Evolutionary conservation across 2,329 filamentous ascomycete species (phyloP).

Genomic region (Penicillium crustosum): DNA sequence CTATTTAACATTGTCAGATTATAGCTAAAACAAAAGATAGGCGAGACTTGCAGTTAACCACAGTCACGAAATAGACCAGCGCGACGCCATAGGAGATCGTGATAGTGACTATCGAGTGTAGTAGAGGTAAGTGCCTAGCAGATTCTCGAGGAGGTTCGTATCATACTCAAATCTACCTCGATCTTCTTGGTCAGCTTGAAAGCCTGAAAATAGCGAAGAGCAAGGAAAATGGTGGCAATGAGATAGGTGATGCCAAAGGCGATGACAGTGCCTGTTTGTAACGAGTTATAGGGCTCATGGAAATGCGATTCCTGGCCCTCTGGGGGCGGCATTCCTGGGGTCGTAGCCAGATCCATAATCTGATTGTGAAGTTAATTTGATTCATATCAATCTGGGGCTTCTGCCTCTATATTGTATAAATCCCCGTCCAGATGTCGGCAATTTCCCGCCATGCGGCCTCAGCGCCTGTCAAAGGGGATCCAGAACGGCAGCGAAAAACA

Average conservation of each 20-base stretch:
- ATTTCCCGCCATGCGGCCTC: too few relatives aligned
- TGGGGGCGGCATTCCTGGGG: too few relatives aligned
- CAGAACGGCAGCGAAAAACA: too few relatives aligned
- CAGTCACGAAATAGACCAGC: background rate
- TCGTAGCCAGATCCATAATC: too few relatives aligned
- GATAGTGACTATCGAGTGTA: background rate
- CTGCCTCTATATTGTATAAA: too few relatives aligned
- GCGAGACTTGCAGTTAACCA: background rate
- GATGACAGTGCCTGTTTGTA: background rate
- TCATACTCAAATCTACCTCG: background rate
- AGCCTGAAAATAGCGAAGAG: background rate
- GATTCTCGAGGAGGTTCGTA: background rate
- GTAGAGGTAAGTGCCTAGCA: background rate
- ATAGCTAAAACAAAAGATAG: background rate
- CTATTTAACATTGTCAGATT: background rate
- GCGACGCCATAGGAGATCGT: background rate
- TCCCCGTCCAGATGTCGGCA: too few relatives aligned
- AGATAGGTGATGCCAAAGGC: background rate
- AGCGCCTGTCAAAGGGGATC: too few relatives aligned
- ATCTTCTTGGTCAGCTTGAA: background rate
- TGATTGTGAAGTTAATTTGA: too few relatives aligned
- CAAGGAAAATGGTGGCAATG: too few relatives aligned
- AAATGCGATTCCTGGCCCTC: too few relatives aligned
- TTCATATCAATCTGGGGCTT: too few relatives aligned
- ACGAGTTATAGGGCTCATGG: background rate